Evolutionary conservation across 768 basidiomycete genomes (phyloP), one percentile per base, ranked within the genome.

Genomic region (Trametes gibbosa): DNA sequence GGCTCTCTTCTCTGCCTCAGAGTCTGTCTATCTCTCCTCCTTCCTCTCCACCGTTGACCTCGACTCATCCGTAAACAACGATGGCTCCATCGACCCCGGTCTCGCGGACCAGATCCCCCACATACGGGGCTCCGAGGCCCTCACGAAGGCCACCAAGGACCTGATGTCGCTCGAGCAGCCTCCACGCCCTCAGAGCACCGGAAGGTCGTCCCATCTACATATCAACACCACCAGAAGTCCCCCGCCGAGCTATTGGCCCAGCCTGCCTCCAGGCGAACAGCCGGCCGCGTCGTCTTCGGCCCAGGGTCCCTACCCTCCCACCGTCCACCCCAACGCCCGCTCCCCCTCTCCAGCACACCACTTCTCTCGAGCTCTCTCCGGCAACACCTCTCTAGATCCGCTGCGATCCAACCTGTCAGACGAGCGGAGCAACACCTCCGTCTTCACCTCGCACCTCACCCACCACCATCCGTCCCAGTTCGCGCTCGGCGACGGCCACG

Each of bases 81-180:
- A 71, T 35, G 71, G 73, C 32, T 51, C 49, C 37, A 68, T 76
- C 25, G 83, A 84, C 69, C 61, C 74, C 62, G 57, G 61, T 58
- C 45, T 66, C 65, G 60, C 64, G 46, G 77, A 82, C 50, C 79
- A 82, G 59, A 72, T 82, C 64, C 75, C 79, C 35, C 79, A 80
- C 12, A 72, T 79, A 52, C 81, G 75, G 56, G 83, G 82, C 59
- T 84, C 77, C 57, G 84, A 88, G 53, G 84, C 85, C 1, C 79
- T 93, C 53, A 75, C 86, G 53, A 88, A 87, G 72, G 90, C 90
- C 0, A 92, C 90, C 0, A 90, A 89, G 71, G 89, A 92, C 71
- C 82, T 93, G 43, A 90, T 93, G 85, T 78, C 87, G 4, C 77
- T 91, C 25, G 87, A 70, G 43, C 65, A 65, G 68, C 65, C 19